Evolutionary conservation across 1,284 basidiomycete genomes (phyloP).

Genomic region (Boletus semigastroideus): DNA sequence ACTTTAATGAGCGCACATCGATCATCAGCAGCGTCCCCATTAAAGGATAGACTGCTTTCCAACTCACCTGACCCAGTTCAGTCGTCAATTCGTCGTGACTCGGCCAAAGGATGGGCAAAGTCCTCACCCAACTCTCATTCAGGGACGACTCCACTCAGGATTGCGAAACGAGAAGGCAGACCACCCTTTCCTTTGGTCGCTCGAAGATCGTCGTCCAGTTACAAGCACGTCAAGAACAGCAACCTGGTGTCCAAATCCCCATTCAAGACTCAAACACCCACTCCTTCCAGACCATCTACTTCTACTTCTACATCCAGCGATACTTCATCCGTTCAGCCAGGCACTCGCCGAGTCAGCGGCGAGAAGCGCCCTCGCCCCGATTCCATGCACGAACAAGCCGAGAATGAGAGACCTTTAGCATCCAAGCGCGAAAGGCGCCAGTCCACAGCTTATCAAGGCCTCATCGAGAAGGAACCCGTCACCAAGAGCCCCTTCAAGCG

Average conservation of each 20-base stretch:
- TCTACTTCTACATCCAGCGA: slow-evolving; percentile 28
- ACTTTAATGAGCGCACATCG: slow-evolving; percentile 29
- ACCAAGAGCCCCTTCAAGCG: slow-evolving; percentile 82
- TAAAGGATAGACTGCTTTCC: slow-evolving; percentile 54
- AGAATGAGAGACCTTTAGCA: slow-evolving; percentile 67
- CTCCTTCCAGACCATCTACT: slow-evolving; percentile 38
- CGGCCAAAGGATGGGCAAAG: slow-evolving; percentile 53
- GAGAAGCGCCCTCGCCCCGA: slow-evolving; percentile 70
- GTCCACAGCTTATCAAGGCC: slow-evolving; percentile 71
- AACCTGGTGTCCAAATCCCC: slow-evolving; percentile 88
- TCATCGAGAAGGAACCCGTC: slow-evolving; percentile 76
- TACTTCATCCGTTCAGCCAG: slow-evolving; percentile 13
- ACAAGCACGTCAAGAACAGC: slow-evolving; percentile 78
- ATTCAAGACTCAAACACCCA: slow-evolving; percentile 70
- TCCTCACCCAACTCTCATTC: slow-evolving; percentile 39
- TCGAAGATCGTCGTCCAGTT: slow-evolving; percentile 78
- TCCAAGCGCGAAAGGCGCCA: slow-evolving; percentile 75
- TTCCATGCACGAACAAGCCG: slow-evolving; percentile 66
- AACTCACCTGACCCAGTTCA: slow-evolving; percentile 65
- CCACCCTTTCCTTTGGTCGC: slow-evolving; percentile 50
- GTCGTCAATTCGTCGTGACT: slow-evolving; percentile 58
- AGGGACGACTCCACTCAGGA: slow-evolving; percentile 64
- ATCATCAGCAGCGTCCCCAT: slow-evolving; percentile 10
- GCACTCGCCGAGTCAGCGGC: slow-evolving; percentile 61
- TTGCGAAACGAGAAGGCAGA: slow-evolving; percentile 61